Evolutionary conservation across 192 early-diverging fungal species (phyloP), one percentile per base, ranked within the genome.

Genomic region (Coemansia sp.): DNA sequence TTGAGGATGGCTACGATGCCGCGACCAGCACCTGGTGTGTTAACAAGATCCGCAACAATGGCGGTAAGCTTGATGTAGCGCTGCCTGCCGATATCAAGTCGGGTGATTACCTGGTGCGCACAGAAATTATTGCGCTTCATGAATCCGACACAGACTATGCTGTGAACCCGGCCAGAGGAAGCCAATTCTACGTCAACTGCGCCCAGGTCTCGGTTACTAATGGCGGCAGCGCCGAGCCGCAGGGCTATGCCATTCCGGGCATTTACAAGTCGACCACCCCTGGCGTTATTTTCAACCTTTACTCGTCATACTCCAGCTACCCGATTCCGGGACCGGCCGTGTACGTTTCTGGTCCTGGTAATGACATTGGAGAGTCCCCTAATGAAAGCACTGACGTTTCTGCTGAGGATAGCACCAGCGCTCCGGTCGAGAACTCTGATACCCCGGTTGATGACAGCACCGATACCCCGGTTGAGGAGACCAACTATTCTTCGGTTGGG

Each of bases 81-180:
- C 51, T 73, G 44, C 71, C 71, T 5, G 26, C 56, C 2, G 57
- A 68, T 34, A 73, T 73, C 14, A 63, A 63, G 28, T 37, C 60
- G 10, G 71, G 71, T 18, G 66, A 73, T 46, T 73, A 73, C 37
- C 58, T 73, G 55, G n/a, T 73, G 50, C 63, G 71, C 58, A 68
- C 66, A n/a, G 71, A 73, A 25, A 38, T 73, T 7, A 63, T 73
- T 42, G 66, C 71, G 2, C 51, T 73, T 11, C 71, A 73, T 40
- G 56, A 67, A 3, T 50, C 71, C 0, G 58, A 55, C 14, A 60
- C 55, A 10, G 60, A 62, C 18, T 62, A 68, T 44, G 55, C 42
- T 4, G 47, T 50, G 23, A 68, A 68, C 21, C 37, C 66, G 17
- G 42, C 18, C 3, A 42, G 60, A 11, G 65, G 48, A 11, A 60